A percentile compares a stretch with the other conserved stretches of the same genome.
phyloP scores from a whole-genome alignment of 139 green algal species.

The Picochlorum sp. region DNA sequence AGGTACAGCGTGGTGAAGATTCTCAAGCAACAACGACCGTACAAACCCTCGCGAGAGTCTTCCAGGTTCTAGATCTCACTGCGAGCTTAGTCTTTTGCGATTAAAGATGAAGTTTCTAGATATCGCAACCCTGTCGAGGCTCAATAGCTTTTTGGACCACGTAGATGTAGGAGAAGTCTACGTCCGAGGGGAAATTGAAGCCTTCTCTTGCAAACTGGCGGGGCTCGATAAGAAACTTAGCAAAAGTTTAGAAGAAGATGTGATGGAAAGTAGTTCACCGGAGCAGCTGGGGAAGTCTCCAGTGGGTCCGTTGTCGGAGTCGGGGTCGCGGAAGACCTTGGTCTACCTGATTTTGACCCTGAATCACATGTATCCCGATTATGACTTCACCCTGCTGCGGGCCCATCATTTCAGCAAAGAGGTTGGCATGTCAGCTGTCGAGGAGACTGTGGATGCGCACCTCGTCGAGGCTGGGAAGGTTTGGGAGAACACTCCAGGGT shows the following conservation, averaged over 20 bases:
- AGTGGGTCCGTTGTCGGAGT: constrained; percentile 62
- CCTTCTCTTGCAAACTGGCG: constrained; percentile 94
- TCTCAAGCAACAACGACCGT: too few species aligned
- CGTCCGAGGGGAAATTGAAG: constrained; percentile 79
- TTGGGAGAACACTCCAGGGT: constrained; percentile 72
- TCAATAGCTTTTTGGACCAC: constrained; percentile 80
- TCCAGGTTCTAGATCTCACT: too few species aligned
- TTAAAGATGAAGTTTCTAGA: constrained; percentile 67
- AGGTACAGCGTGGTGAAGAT: too few species aligned
- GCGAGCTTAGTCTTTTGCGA: background rate
- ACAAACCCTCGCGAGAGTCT: too few species aligned
- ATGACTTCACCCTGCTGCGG: constrained; percentile 85
- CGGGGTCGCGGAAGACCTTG: constrained; percentile 85
- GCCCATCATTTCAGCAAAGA: constrained; percentile 94
- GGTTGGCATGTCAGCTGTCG: constrained; percentile 41
- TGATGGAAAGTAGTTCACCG: constrained; percentile 59
- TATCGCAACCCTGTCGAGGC: constrained; percentile 38
- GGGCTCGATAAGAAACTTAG: constrained; percentile 96
- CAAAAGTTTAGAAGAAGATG: constrained; percentile 80
- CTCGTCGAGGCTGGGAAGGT: constrained; percentile 83
- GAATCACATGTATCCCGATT: constrained; percentile 94
- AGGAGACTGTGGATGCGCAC: constrained; percentile 78
- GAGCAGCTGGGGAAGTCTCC: constrained; percentile 69
- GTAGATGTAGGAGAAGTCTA: constrained; percentile 85
- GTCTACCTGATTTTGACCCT: constrained; percentile 98